Conservation (phyloP, 2,329 filamentous ascomycete species). For the Nothophoma quercina region DNA sequence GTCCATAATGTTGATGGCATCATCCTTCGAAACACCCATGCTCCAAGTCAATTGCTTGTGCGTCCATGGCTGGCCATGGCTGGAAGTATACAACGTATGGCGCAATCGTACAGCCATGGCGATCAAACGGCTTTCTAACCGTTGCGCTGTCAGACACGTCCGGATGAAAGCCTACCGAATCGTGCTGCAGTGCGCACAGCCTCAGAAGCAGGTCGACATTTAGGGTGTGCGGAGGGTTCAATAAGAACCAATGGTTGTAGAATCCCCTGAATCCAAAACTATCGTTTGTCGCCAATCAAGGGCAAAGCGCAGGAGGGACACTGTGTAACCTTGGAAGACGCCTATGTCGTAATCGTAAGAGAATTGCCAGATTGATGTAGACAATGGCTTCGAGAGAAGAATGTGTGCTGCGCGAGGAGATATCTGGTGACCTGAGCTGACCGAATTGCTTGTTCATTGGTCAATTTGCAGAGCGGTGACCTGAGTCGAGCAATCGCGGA, state of each 20-base stretch:
- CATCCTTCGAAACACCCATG: background rate
- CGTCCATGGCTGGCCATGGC: background rate
- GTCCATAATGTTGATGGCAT: background rate
- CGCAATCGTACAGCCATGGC: background rate
- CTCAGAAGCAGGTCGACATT: background rate
- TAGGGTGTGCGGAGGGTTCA: background rate
- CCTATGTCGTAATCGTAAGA: constrained; percentile 15
- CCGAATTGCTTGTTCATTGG: background rate
- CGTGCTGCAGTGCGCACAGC: background rate
- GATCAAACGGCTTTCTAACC: background rate
- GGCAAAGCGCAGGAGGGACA: constrained; percentile 11
- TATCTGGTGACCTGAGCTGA: background rate
- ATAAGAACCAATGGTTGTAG: background rate
- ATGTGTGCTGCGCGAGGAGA: background rate
- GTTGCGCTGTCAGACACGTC: background rate
- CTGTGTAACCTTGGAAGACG: constrained; percentile 20
- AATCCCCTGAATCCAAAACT: background rate
- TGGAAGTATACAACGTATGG: background rate
- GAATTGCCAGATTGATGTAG: background rate
- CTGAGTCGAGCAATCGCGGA: constrained; percentile 8
- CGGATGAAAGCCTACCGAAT: background rate
- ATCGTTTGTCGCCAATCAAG: background rate
- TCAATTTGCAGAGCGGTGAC: background rate
- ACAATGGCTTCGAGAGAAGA: background rate
- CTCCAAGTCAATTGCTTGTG: background rate